Conservation (phyloP, 148 eudicot genomes). For the Rhododendron mucronatum region DNA sequence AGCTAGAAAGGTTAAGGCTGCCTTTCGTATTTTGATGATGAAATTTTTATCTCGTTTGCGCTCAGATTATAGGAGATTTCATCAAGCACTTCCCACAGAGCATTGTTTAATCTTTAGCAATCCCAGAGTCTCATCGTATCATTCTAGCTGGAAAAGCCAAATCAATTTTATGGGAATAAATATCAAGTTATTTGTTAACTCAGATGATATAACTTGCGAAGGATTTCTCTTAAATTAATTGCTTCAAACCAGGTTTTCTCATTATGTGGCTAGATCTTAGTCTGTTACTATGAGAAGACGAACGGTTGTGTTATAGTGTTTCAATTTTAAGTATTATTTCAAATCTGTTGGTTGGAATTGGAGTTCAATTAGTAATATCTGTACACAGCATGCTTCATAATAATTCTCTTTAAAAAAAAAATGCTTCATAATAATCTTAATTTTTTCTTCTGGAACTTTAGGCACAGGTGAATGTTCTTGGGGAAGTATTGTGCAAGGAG, state of each 20-base stretch:
- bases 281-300: not conserved
- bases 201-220: not conserved
- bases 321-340: not conserved
- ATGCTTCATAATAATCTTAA: not conserved
- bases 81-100: not conserved
- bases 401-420: not conserved
- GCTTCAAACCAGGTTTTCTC: not conserved
- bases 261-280: not conserved
- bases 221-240: not conserved
- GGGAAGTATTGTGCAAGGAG: slow-evolving; percentile 77
- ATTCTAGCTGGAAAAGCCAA: not conserved
- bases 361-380: not conserved
- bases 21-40: not conserved
- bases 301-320: not conserved
- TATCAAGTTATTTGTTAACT: not conserved
- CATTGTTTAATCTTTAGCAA: not conserved
- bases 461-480: slow-evolving; percentile 77
- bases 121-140: not conserved
- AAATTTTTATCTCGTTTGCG: not conserved
- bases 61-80: not conserved
- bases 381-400: not conserved
- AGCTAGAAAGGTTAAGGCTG: slow-evolving; percentile 4
- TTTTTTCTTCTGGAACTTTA: slow-evolving; percentile 22
- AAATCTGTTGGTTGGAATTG: not conserved
- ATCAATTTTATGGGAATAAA: not conserved